A percentile compares a stretch with the other conserved stretches of the same genome.
phyloP scores from a whole-genome alignment of 1,139 yeast genomes.

The Trichomonascaceae sp. region DNA sequence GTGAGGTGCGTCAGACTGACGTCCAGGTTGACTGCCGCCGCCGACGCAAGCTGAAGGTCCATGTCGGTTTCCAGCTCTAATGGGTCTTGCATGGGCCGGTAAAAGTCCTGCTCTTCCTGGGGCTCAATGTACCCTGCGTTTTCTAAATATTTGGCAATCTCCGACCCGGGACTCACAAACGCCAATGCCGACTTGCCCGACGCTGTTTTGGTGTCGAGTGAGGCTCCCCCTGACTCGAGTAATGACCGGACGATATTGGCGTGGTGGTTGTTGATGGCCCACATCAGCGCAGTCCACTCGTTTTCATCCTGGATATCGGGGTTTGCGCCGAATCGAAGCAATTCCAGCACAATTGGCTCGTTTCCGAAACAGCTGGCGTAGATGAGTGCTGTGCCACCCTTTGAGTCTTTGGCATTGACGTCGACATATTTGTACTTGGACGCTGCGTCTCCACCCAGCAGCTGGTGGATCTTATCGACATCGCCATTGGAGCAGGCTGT shows the following conservation, averaged over 20 bases:
- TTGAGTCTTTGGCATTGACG: conserved; percentile 25
- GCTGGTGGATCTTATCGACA: conserved; percentile 16
- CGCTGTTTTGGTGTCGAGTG: conserved; percentile 17
- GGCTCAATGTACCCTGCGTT: conserved; percentile 16
- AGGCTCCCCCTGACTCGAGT: conserved; percentile 25
- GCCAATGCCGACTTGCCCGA: conserved; percentile 28
- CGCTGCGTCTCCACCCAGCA: conserved; percentile 18
- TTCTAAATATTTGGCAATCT: conserved; percentile 19
- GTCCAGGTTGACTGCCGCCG: conserved; percentile 21
- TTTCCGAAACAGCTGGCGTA: conserved; percentile 32
- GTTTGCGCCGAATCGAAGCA: conserved; percentile 27
- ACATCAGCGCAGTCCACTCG: conserved; percentile 34
- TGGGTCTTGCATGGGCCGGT: conserved; percentile 17
- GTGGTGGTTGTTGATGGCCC: conserved; percentile 33
- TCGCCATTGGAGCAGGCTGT: conserved; percentile 27
- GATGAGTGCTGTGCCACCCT: conserved; percentile 28
- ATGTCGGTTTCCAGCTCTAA: conserved; percentile 17
- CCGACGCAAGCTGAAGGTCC: conserved; percentile 18
- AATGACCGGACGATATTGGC: conserved; percentile 23
- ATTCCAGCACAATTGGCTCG: conserved; percentile 24
- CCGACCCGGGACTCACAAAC: conserved; percentile 23
- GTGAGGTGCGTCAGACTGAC: conserved; percentile 20
- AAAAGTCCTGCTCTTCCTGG: conserved; percentile 18
- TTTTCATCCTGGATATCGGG: conserved; percentile 27
- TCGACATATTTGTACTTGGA: conserved; percentile 15